These are phyloP conservation scores for Brassica balearica DNA, from an alignment of 441 rosid species.

Conservation along the genomic window DNA sequence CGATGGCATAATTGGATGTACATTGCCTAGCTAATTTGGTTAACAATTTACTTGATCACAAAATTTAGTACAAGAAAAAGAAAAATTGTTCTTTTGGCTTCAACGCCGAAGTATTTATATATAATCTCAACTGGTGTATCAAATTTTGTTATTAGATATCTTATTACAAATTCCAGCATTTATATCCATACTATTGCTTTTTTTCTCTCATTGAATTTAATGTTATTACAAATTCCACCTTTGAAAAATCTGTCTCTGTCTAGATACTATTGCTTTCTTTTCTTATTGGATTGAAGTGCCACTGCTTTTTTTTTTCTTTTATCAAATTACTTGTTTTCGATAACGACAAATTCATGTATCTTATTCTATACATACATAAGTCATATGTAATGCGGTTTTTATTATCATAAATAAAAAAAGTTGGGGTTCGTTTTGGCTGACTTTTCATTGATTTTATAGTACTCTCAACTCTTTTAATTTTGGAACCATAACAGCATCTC, in stretches of 20 bases:
- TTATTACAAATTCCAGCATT: slow-evolving; percentile 6
- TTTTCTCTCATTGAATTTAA: slow-evolving; percentile 9
- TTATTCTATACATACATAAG: slow-evolving; percentile 4
- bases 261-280: slow-evolving; percentile 37
- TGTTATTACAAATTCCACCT: slow-evolving; percentile 1
- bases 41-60: neutral
- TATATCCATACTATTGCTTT: slow-evolving; percentile 21
- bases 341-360: slow-evolving; percentile 37
- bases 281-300: slow-evolving; percentile 34
- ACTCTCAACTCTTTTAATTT: slow-evolving; percentile 9
- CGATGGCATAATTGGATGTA: neutral
- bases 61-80: neutral
- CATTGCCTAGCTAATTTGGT: neutral
- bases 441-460: slow-evolving; percentile 6
- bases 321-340: neutral
- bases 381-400: neutral
- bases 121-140: slow-evolving; percentile 3
- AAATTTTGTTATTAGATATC: neutral
- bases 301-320: slow-evolving; percentile 1
- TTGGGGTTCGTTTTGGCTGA: slow-evolving; percentile 19
- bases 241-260: slow-evolving; percentile 20
- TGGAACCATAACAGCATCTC: neutral
- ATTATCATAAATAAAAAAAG: neutral
- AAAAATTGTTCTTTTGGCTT: neutral
- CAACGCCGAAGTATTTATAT: neutral